A percentile compares a stretch with the other conserved stretches of the same genome.
Conservation (phyloP, 2,329 filamentous ascomycete species). For the Cladosporium colombiae region DNA sequence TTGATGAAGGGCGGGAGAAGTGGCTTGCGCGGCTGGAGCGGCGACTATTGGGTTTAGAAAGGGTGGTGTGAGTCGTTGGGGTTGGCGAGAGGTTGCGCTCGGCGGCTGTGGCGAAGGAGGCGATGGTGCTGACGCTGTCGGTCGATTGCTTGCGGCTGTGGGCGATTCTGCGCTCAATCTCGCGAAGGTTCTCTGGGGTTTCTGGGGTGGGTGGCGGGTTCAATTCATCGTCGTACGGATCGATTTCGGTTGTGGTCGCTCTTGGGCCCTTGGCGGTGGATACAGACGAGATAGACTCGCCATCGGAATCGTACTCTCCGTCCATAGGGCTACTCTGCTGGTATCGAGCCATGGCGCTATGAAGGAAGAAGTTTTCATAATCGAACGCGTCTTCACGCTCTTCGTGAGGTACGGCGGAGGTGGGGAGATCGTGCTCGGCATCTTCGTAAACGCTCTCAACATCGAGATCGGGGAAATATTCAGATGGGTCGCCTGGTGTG, state of each 20-base stretch:
- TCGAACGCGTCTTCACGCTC: constrained; percentile 94
- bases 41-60: constrained; percentile 15
- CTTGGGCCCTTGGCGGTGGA: constrained; percentile 30
- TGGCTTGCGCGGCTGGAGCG: constrained; percentile 13
- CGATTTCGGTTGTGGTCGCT: constrained; percentile 50
- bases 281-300: constrained; percentile 43
- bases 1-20: constrained; percentile 11
- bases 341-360: constrained; percentile 84
- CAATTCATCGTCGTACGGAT: constrained; percentile 24
- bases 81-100: constrained; percentile 39
- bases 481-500: constrained; percentile 24
- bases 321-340: constrained; percentile 50
- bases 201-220: constrained; percentile 34
- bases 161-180: constrained; percentile 39
- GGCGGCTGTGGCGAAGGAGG: constrained; percentile 64
- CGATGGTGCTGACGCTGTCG: constrained; percentile 62
- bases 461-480: constrained; percentile 23
- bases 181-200: constrained; percentile 36
- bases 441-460: constrained; percentile 47
- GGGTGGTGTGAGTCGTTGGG: not conserved
- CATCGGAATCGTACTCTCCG: constrained; percentile 42
- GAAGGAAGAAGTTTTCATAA: constrained; percentile 93
- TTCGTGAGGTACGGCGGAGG: constrained; percentile 64
- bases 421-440: constrained; percentile 35
- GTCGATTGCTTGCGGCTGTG: constrained; percentile 54